These are phyloP conservation scores for Cytidiella melzeri DNA, from an alignment of 768 basidiomycete genomes.

Conservation along the genomic window DNA sequence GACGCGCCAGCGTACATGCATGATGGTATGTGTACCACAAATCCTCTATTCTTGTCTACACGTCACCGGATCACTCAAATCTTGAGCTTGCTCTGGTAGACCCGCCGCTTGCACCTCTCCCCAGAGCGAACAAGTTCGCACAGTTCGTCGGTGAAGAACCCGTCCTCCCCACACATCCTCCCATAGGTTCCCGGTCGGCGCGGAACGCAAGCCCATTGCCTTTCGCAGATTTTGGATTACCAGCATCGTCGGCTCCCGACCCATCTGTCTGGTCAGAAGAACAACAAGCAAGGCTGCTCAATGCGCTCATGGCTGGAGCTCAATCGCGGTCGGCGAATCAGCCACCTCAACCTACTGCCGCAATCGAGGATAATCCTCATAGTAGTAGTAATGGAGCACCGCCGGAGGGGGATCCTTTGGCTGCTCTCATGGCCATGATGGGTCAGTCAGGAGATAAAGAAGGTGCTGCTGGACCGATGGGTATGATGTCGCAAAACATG, in stretches of 20 bases:
- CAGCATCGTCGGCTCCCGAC: conserved; percentile 28
- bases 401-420: conserved; percentile 25
- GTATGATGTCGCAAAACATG: conserved; percentile 1
- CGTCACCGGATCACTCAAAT: background rate
- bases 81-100: too few species aligned
- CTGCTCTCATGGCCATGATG: conserved; percentile 15
- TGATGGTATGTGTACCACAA: conserved; percentile 35
- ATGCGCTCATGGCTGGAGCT: conserved; percentile 46
- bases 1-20: conserved; percentile 53
- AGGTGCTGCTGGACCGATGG: conserved; percentile 16
- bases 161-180: conserved; percentile 23
- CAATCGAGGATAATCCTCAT: too few species aligned
- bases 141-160: conserved; percentile 35
- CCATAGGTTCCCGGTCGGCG: conserved; percentile 15
- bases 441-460: background rate
- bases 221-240: background rate
- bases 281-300: conserved; percentile 63
- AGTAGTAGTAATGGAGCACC: conserved; percentile 1
- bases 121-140: conserved; percentile 23
- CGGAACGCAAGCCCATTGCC: conserved; percentile 17
- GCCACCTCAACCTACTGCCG: conserved; percentile 3
- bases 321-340: conserved; percentile 8
- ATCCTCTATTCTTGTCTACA: background rate
- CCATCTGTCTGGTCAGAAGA: conserved; percentile 62
- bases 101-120: conserved; percentile 34